Evolutionary conservation across 495 filamentous ascomycete genomes (phyloP).

Genomic region (Annulohypoxylon maeteangense): DNA sequence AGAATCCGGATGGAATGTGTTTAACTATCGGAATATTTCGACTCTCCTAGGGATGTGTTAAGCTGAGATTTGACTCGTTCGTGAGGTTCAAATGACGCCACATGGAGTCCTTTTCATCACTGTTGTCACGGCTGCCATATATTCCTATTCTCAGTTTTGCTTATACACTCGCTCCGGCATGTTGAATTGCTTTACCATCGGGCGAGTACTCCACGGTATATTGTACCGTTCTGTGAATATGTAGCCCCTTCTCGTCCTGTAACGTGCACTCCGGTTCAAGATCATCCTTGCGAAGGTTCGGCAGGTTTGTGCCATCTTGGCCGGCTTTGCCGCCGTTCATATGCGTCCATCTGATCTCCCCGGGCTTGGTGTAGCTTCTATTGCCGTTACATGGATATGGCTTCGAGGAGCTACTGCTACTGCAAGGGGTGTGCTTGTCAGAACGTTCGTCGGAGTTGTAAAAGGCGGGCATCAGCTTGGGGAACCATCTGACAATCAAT

Average conservation of each 20-base stretch:
- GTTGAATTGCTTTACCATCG: conserved; percentile 14
- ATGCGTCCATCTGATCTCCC: conserved; percentile 31
- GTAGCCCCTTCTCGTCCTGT: conserved; percentile 28
- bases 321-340: neutral
- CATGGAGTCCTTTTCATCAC: neutral
- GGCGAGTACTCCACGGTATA: conserved; percentile 44
- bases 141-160: neutral
- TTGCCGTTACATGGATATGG: conserved; percentile 19
- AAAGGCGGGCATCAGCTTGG: conserved; percentile 34
- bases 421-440: conserved; percentile 12
- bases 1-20: neutral
- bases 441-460: conserved; percentile 26
- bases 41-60: neutral
- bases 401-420: conserved; percentile 16
- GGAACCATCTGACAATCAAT: conserved; percentile 44
- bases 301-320: conserved; percentile 5
- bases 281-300: conserved; percentile 30
- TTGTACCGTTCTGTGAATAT: conserved; percentile 47
- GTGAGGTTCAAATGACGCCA: neutral
- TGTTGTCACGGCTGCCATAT: neutral
- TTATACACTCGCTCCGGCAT: neutral
- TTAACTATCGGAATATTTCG: neutral
- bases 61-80: neutral
- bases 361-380: conserved; percentile 12
- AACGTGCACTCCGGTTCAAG: conserved; percentile 36